Base-by-base conservation (phyloP, 768 basidiomycete genomes). In the Pleurotus salmoneostramineus region DNA sequence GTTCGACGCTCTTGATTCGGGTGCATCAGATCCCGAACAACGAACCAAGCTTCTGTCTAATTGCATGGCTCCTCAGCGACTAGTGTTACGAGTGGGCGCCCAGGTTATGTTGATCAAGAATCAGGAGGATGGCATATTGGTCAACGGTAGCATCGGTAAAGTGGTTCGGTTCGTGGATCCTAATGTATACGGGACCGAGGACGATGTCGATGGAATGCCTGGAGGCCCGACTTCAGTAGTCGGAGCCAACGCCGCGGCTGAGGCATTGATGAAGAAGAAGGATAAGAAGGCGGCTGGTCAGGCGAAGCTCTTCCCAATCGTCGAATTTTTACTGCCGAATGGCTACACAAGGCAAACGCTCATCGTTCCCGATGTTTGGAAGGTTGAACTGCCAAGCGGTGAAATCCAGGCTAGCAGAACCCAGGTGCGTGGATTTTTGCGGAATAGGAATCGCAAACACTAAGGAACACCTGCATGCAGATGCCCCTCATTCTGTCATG, bases 41-140 rank as follows among this genome's bases (percentile, higher is more conserved):
- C 81, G 85, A 49, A 82, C 88, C 57, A 97, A 89, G 68, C 77
- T 93, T 71, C 84, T 98, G 4, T 73, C 80, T 4, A 98, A 97
- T 69, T 91, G 96, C 66, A 95, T 99, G 90, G 95, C 95, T 0
- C 88, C 91, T 0, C 70, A 77, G 56, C 64, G 58, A 5, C 80
- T 99, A n/a, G 65, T 68, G 0, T 79, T 99, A 33, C 90, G 92
- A 48, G 65, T 87, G 31, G 87, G 88, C 57, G 88, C 92, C 5
- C 96, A 98, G 71, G 91, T 93, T 42, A 98, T 97, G 95, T 79
- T 97, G 34, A 92, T 94, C 72, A 98, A 98, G 77, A 98, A 98
- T 66, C 74, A 89, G 54, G 52, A 55, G 32, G 92, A 95, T 63
- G 93, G 95, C 4, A 82, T 78, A 2, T 82, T 98, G 6, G 97